Evolutionary conservation across 495 filamentous ascomycete species (phyloP).

Genomic region (Aspergillus conjunctus): DNA sequence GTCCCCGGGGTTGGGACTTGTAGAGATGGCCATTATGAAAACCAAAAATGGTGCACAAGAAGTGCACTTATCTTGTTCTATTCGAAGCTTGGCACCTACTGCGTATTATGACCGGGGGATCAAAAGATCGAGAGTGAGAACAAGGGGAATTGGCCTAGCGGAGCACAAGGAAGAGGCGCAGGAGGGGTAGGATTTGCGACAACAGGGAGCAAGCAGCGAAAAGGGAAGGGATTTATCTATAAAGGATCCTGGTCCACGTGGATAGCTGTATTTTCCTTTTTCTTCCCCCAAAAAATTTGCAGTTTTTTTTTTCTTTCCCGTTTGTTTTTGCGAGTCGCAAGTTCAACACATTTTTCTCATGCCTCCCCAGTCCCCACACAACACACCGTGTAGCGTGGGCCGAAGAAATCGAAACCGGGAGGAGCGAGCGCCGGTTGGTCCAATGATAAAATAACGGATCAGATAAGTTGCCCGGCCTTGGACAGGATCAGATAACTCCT

Average conservation of each 20-base stretch:
- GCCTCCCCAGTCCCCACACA: background rate
- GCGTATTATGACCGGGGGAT: too few species aligned
- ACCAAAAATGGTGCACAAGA: background rate
- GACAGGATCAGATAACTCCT: constrained; percentile 22
- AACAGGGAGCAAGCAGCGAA: too few species aligned
- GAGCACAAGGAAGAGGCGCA: too few species aligned
- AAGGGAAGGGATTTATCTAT: too few species aligned
- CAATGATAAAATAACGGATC: constrained; percentile 15
- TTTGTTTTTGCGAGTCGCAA: background rate
- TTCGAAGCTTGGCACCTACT: too few species aligned
- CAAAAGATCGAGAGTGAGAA: background rate
- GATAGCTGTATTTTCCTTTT: too few species aligned
- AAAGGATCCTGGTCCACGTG: too few species aligned
- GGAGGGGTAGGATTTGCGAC: too few species aligned
- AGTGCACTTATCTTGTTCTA: background rate
- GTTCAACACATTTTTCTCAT: background rate
- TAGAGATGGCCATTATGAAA: background rate
- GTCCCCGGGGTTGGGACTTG: background rate
- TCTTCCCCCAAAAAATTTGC: too few species aligned
- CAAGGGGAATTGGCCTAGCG: background rate
- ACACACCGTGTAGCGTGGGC: background rate
- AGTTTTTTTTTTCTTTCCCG: background rate
- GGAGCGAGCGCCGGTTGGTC: background rate
- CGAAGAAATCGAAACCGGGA: background rate
- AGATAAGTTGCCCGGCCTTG: constrained; percentile 16